Base-by-base conservation (phyloP, 345 rosid species). In the Hevea brasiliensis region DNA sequence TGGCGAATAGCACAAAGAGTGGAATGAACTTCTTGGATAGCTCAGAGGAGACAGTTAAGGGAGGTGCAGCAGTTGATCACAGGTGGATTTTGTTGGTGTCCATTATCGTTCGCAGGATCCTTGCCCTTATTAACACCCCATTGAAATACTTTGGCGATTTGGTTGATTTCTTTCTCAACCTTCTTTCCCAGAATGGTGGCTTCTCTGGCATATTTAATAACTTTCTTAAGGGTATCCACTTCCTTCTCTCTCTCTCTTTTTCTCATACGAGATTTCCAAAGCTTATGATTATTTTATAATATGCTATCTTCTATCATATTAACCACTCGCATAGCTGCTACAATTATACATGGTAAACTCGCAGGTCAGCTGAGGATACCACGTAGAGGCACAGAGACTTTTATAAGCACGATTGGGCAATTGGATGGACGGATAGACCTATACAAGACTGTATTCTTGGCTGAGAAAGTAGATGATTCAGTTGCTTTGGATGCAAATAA, bases 21-120 rank as follows among this genome's bases (percentile, higher is more conserved):
- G 90, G 85, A 2, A 65, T 56, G 24, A 85, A 67, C 81, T 92
- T 94, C 82, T 64, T 92, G 69, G 86, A 91, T 72, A 32, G 86
- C 76, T 87, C 93, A 26, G 81, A 67, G 0, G 70, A 74, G 47
- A 77, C n/a, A 15, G 18, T 8, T 1, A 54, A 60, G 20, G 78
- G 74, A 11, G 72, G 58, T 2, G 85, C 75, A 61, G 80, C 81
- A 4, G 83, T 73, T 29, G 89, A 84, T 70, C 84, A 75, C 67
- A 83, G 93, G 48, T 88, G 84, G 88, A 84, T 88, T 32, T 86
- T 94, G 24, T 57, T 88, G 23, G 87, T 88, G 48, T 92, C 98
- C 32, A 71, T 92, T 44, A 61, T 92, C 12, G 84, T 65, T 32
- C 85, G 93, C 14, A 90, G 81, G 78, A 61, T 92, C 61, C 65